Percentiles rank a stretch among this genome's conserved stretches.
Evolutionary conservation across 116 monocot species (phyloP).

Genomic region (Iris pallida): DNA sequence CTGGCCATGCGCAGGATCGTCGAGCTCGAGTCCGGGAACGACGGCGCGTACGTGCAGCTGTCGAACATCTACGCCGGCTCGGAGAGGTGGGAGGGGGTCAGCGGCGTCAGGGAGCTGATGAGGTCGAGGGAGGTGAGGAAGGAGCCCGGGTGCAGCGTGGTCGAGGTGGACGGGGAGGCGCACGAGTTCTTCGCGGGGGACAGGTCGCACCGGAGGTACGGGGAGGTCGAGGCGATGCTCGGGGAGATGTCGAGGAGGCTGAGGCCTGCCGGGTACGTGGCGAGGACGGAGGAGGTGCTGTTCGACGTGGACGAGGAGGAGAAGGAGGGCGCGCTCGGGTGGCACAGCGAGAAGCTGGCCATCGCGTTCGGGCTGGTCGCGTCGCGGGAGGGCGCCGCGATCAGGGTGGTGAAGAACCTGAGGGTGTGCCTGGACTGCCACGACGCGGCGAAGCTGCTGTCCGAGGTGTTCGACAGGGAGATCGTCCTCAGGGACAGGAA

Average conservation of each 20-base stretch:
- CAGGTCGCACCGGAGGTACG: slow-evolving; percentile 46
- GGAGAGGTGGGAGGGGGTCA: slow-evolving; percentile 57
- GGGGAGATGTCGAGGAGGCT: slow-evolving; percentile 49
- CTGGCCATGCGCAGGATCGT: slow-evolving; percentile 34
- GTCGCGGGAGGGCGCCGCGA: slow-evolving; percentile 23
- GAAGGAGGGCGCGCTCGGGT: slow-evolving; percentile 56
- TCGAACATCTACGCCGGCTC: slow-evolving; percentile 81
- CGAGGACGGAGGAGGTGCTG: slow-evolving; percentile 54
- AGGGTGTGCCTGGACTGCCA: slow-evolving; percentile 79
- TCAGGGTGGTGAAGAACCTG: slow-evolving; percentile 78
- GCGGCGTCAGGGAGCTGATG: slow-evolving; percentile 53
- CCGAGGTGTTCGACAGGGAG: slow-evolving; percentile 60
- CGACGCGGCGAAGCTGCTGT: slow-evolving; percentile 55
- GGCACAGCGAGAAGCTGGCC: slow-evolving; percentile 83
- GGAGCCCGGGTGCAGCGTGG: slow-evolving; percentile 69
- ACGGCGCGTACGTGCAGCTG: slow-evolving; percentile 65
- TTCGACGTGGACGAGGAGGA: slow-evolving; percentile 90
- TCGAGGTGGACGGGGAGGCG: slow-evolving; percentile 56
- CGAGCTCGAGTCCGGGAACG: slow-evolving; percentile 48
- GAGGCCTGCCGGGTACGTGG: slow-evolving; percentile 46
- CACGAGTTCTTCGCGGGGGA: slow-evolving; percentile 78
- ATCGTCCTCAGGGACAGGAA: slow-evolving; percentile 78
- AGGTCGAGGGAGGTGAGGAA: slow-evolving; percentile 62
- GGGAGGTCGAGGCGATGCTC: slow-evolving; percentile 54
- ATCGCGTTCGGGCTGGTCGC: slow-evolving; percentile 67